phyloP scores from a whole-genome alignment of 805 yeast genomes.

The Scheffersomyces spartinae region DNA sequence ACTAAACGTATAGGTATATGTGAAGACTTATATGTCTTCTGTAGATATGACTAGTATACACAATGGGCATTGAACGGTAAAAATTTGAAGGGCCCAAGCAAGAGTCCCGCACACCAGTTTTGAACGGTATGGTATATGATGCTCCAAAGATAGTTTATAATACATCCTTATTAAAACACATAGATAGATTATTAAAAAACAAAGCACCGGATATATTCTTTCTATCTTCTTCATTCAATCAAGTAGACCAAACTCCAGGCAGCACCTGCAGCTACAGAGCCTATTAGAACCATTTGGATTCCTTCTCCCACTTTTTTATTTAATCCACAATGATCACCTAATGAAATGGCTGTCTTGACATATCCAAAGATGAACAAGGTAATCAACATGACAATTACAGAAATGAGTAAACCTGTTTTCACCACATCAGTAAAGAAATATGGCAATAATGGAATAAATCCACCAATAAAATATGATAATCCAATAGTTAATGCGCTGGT shows the following conservation, averaged over 20 bases:
- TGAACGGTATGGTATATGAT: too few relatives aligned
- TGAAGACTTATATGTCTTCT: too few relatives aligned
- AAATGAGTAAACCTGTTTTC: conserved; percentile 60
- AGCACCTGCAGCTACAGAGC: conserved; percentile 95
- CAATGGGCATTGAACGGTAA: too few relatives aligned
- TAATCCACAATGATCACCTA: conserved; percentile 65
- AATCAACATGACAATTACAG: conserved; percentile 71
- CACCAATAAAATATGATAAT: conserved; percentile 79
- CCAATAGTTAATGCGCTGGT: conserved; percentile 89
- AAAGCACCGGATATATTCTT: too few relatives aligned
- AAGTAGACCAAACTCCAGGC: conserved; percentile 87
- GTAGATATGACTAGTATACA: too few relatives aligned
- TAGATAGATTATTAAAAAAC: too few relatives aligned
- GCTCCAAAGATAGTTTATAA: too few relatives aligned
- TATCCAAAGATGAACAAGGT: conserved; percentile 85
- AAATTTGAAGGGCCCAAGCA: too few relatives aligned
- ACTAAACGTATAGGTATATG: too few relatives aligned
- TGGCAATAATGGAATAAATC: conserved; percentile 83
- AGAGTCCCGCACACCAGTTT: too few relatives aligned
- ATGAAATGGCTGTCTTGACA: conserved; percentile 71
- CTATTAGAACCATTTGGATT: conserved; percentile 83
- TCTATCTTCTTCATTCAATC: conserved; percentile 39
- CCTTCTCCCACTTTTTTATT: conserved; percentile 65
- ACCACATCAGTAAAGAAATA: conserved; percentile 77
- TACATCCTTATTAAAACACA: too few relatives aligned